Base-by-base conservation (phyloP, 306 rosid genomes). In the Lathyrus aphaca region DNA sequence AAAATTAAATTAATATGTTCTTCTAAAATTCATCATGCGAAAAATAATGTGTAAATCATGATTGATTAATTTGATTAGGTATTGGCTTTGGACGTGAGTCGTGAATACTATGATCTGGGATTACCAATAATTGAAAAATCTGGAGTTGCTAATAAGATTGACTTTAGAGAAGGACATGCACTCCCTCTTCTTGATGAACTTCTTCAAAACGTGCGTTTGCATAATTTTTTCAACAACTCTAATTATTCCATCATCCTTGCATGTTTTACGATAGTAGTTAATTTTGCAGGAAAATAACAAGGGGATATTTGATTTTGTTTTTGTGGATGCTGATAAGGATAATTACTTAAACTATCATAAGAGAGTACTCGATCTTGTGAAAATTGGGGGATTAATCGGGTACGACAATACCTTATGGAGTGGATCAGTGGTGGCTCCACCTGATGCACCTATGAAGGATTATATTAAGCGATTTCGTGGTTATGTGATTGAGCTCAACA, bases 111-210 rank as follows among this genome's bases (percentile, higher is more conserved):
- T 49, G 96, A 92, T 12, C 30, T 92, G 38, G 98, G 96, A 51
- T 81, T 87, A 2, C 96, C 95, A 0, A 79, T 86, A n/a, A 92
- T 92, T 46, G 35, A 89, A 48, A 92, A 84, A 35, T 92, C 98
- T 5, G 96, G 96, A 2, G 84, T 88, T 23, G 89, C 88, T 67
- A 89, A 92, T 75, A 92, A 92, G 78, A 92, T 92, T 29, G 93
- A 90, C 9, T 92, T 92, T 75, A 90, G 84, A 77, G 98, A 92
- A 81, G 98, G 96, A 78, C 88, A 83, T 29, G 98, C 98, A 53
- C 96, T 92, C 50, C 96, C 93, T 1, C 69, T 80, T 54, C 96
- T 92, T 16, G 96, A 92, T 17, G 45, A 67, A 16, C 58, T 90
- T 78, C 58, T 90, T 5, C 69, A 81, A 73, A 87, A 92, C 13